Evolutionary conservation across 164 flowering plant species (phyloP).

Genomic region (Euptelea pleiosperma): DNA sequence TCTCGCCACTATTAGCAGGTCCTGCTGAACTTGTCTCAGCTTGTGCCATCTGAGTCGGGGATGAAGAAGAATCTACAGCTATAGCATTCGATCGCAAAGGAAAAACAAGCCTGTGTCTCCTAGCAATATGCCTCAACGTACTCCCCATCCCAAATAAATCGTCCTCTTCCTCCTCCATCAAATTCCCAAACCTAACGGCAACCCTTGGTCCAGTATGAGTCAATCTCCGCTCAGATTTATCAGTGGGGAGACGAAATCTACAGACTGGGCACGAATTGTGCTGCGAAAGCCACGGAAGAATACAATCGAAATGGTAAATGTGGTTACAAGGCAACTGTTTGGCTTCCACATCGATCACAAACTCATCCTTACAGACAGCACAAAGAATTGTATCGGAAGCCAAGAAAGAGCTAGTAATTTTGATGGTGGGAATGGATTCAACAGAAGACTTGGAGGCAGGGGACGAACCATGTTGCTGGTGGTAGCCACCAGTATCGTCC

Average conservation of each 20-base stretch:
- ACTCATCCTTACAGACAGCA: conserved; percentile 65
- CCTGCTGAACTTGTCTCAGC: conserved; percentile 34
- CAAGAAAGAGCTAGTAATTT: conserved; percentile 30
- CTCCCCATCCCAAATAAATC: conserved; percentile 30
- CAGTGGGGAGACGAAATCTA: conserved; percentile 39
- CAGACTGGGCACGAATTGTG: conserved; percentile 68
- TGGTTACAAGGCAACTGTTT: conserved; percentile 68
- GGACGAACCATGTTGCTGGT: conserved; percentile 13
- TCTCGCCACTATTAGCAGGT: conserved; percentile 45
- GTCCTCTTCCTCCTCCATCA: conserved; percentile 40
- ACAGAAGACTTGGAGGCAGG: conserved; percentile 40
- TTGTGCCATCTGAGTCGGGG: conserved; percentile 34
- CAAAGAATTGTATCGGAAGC: conserved; percentile 31
- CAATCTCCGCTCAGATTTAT: conserved; percentile 12
- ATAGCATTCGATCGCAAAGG: conserved; percentile 16
- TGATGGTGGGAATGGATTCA: conserved; percentile 41
- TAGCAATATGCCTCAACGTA: conserved; percentile 40
- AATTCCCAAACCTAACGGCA: conserved; percentile 28
- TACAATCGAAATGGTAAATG: conserved; percentile 60
- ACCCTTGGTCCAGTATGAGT: conserved; percentile 7
- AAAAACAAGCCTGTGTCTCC: conserved; percentile 34
- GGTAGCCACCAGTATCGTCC: conserved; percentile 6
- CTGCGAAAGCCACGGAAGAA: conserved; percentile 59
- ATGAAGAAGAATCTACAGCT: conserved; percentile 16
- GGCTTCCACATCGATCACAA: conserved; percentile 38